Conservation (phyloP, 169 alveolate genomes). For the Cryptosporidium meleagridis region DNA sequence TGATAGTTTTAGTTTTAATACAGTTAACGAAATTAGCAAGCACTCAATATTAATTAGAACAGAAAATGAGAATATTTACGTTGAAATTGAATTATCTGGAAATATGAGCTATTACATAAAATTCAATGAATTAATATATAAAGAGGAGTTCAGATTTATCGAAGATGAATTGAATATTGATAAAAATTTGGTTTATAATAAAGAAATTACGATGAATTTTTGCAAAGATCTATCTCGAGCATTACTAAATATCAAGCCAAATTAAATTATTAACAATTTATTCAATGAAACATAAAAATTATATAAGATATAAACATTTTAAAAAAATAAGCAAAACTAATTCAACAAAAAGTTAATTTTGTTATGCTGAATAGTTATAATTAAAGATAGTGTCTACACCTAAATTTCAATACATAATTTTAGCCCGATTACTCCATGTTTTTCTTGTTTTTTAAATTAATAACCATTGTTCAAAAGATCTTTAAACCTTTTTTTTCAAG, state of each 20-base stretch:
- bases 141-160: not conserved
- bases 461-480: no score
- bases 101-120: conserved; percentile 16
- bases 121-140: not conserved
- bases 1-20: not conserved
- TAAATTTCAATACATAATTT: not conserved
- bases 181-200: conserved; percentile 12
- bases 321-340: no score
- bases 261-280: no score
- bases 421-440: no score
- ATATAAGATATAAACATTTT: no score
- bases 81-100: conserved; percentile 22
- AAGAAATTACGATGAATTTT: conserved; percentile 19
- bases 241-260: not conserved
- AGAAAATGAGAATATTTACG: not conserved
- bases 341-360: no score
- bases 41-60: not conserved
- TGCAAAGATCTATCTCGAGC: not conserved
- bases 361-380: not conserved
- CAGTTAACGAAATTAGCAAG: not conserved
- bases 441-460: no score
- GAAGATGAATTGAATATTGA: not conserved
- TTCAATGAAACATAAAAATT: no score
- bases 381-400: not conserved
- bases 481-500: not conserved